Base-by-base conservation (phyloP, 192 early-diverging fungal genomes). In the Rhizophagus clarus region DNA sequence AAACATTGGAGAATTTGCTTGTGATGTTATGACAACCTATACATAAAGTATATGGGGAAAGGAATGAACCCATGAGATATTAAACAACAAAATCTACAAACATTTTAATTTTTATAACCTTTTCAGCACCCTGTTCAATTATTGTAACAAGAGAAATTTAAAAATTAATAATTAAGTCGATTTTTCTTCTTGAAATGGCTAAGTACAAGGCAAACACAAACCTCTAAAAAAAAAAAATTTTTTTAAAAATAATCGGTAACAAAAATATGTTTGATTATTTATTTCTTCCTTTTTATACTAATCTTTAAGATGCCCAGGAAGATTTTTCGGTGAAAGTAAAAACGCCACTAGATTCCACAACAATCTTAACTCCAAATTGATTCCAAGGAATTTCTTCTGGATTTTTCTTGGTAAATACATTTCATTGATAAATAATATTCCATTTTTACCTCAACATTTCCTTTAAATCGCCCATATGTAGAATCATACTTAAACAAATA, bases 401-500 rank as follows among this genome's bases (percentile, higher is more conserved):
- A 88, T 95, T 90, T 82, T 88, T 90, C 88, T 89, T 88, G 80
- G 88, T 80, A 87, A 88, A 91, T 84, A 96, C 92, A 69, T 85
- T 82, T 95, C 96, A 87, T 98, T 95, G 77, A 99, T 93, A 76
- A 95, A 74, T 24, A 99, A 91, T 88, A 95, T 95, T 82, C 92
- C 94, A 84, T 94, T 90, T 88, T 93, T 89, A n/a, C 37, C 24
- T 37, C 32, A 22, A 88, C 68, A 81, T 81, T 89, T 72, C 94
- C 96, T 87, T 95, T 92, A 93, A 93, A 96, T 75, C 92, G 92
- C 77, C 98, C 98, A 89, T 99, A 97, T 81, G 96, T 97, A 47
- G 98, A 97, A 91, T 99, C 98, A 87, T 97, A 99, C 90, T 98
- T 96, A 82, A 97, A 88, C 85, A 97, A 88, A 92, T 98, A 99